Evolutionary conservation across 768 basidiomycete species (phyloP).

Genomic region (Lactarius hengduanensis): DNA sequence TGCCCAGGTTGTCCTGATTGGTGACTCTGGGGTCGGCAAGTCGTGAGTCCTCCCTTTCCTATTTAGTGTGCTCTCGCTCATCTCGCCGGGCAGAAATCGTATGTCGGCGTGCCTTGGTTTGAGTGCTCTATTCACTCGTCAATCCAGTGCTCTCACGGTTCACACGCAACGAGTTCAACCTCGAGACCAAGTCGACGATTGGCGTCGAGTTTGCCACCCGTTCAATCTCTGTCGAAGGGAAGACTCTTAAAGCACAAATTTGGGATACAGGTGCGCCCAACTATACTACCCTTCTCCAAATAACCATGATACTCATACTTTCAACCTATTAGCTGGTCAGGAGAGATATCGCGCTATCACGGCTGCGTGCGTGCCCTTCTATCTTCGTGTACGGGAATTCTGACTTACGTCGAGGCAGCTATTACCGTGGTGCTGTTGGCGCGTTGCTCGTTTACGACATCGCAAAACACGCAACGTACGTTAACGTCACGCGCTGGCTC

Average conservation of each 20-base stretch:
- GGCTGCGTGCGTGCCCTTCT: constrained; percentile 67
- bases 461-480: constrained; percentile 91
- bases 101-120: constrained; percentile 33
- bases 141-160: constrained; percentile 94
- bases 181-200: constrained; percentile 98
- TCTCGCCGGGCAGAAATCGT: constrained; percentile 54
- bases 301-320: constrained; percentile 14
- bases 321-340: constrained; percentile 70
- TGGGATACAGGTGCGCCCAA: constrained; percentile 90
- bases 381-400: constrained; percentile 4
- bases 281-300: too few species aligned
- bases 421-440: constrained; percentile 96
- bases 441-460: constrained; percentile 94
- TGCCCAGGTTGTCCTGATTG: constrained; percentile 91
- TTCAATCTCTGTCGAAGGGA: constrained; percentile 91
- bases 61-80: constrained; percentile 10
- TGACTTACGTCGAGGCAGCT: constrained; percentile 46
- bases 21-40: constrained; percentile 99
- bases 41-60: constrained; percentile 66
- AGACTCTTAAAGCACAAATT: constrained; percentile 97
- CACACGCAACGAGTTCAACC: constrained; percentile 99
- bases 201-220: constrained; percentile 99
- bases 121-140: constrained; percentile 20
- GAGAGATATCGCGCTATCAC: constrained; percentile 98
- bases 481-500: constrained; percentile 92